Percentiles rank a stretch among this genome's conserved stretches.
Conservation (phyloP, 306 rosid genomes). For the Comarum palustre region DNA sequence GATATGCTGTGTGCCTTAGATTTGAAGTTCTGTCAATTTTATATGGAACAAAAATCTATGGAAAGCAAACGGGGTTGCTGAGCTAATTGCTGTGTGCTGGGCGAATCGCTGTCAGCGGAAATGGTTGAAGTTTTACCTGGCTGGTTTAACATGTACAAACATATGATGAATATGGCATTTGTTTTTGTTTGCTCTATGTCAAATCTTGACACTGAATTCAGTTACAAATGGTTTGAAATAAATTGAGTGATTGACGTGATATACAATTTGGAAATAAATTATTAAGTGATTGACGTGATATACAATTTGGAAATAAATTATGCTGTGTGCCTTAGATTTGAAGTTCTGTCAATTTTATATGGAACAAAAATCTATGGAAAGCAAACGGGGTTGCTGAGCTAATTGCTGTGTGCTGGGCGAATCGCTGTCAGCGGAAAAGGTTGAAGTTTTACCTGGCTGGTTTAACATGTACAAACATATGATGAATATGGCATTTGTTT, state of each 20-base stretch:
- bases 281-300: too few species aligned
- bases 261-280: too few species aligned
- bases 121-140: slow-evolving; percentile 1
- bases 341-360: slow-evolving; percentile 16
- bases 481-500: neutral
- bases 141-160: neutral
- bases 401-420: neutral
- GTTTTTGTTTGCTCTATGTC: neutral
- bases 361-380: slow-evolving; percentile 13
- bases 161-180: neutral
- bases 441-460: slow-evolving; percentile 9
- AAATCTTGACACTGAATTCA: neutral
- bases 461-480: neutral
- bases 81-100: neutral
- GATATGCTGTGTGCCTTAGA: slow-evolving; percentile 30
- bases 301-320: too few species aligned
- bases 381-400: neutral
- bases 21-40: slow-evolving; percentile 9
- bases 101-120: neutral
- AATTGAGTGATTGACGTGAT: neutral
- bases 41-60: slow-evolving; percentile 15
- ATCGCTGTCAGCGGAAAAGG: neutral
- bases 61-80: neutral
- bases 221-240: neutral
- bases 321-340: slow-evolving; percentile 18